Evolutionary conservation across 352 stramenopile genomes (phyloP).

Genomic region (Phytopythium helicoides): DNA sequence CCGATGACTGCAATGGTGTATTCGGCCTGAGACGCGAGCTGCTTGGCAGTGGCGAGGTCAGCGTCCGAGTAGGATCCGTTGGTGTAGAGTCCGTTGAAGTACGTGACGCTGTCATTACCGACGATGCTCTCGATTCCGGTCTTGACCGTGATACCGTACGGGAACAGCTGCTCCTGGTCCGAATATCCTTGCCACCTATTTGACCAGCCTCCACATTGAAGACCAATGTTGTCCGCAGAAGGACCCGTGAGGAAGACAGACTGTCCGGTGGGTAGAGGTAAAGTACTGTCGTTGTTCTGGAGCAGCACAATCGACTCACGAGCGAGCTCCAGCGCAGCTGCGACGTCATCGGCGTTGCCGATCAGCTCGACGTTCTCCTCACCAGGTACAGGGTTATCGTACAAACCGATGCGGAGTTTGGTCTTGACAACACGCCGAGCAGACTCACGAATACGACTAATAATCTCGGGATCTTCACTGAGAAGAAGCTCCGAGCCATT

Average conservation of each 20-base stretch:
- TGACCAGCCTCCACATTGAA: slow-evolving; percentile 72
- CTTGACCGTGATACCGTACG: too few species aligned
- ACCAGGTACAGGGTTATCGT: slow-evolving; percentile 51
- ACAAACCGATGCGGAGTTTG: slow-evolving; percentile 64
- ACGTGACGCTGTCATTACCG: too few species aligned
- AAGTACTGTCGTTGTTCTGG: slow-evolving; percentile 23
- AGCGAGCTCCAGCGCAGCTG: slow-evolving; percentile 53
- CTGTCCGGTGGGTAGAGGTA: slow-evolving; percentile 34
- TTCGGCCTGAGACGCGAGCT: too few species aligned
- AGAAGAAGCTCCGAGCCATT: slow-evolving; percentile 42
- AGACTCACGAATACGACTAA: slow-evolving; percentile 45
- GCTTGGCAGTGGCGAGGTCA: too few species aligned
- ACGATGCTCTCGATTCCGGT: too few species aligned
- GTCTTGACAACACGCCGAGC: slow-evolving; percentile 55
- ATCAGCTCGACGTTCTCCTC: slow-evolving; percentile 31
- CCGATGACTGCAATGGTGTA: too few species aligned
- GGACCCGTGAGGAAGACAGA: slow-evolving; percentile 59
- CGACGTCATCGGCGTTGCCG: slow-evolving; percentile 40
- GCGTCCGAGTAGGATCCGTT: too few species aligned
- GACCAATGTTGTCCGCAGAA: slow-evolving; percentile 51
- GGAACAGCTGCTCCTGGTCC: too few species aligned
- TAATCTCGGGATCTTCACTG: slow-evolving; percentile 20
- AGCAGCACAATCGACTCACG: slow-evolving; percentile 54
- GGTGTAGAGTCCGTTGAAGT: too few species aligned
- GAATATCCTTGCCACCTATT: too few species aligned